phyloP scores from a whole-genome alignment of 805 yeast species.

The Metschnikowia baotianmanensis region DNA sequence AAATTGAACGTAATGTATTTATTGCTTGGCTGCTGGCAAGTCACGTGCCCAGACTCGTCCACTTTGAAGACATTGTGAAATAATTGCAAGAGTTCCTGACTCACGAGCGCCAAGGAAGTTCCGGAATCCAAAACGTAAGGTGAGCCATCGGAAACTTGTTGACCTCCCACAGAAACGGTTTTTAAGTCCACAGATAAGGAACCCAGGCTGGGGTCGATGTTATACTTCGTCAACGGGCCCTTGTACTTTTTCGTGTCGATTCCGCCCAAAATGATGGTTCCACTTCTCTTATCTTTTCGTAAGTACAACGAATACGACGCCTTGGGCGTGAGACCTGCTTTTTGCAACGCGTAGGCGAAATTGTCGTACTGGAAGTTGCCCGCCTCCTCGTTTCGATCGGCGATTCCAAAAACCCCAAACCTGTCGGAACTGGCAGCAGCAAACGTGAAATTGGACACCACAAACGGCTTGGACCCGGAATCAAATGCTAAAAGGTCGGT shows the following conservation, averaged over 20 bases:
- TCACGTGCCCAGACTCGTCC: not conserved
- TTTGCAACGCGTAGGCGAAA: constrained; percentile 61
- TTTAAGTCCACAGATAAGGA: constrained; percentile 7
- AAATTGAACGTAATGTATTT: constrained; percentile 13
- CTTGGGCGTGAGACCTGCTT: constrained; percentile 53
- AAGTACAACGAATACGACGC: constrained; percentile 63
- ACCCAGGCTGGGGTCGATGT: not conserved
- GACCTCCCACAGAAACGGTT: constrained; percentile 9
- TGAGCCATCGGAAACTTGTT: constrained; percentile 2
- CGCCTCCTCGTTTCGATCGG: constrained; percentile 11
- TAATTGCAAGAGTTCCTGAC: constrained; percentile 2
- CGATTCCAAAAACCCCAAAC: constrained; percentile 15
- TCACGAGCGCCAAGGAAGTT: constrained; percentile 13
- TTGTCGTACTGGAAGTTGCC: constrained; percentile 31
- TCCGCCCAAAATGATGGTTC: constrained; percentile 42
- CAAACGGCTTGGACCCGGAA: not conserved
- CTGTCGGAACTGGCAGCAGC: constrained; percentile 7
- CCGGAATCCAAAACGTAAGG: constrained; percentile 17
- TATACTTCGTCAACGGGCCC: constrained; percentile 11
- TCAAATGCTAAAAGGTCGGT: constrained; percentile 10
- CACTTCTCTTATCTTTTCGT: constrained; percentile 33
- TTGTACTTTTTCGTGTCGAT: constrained; percentile 39
- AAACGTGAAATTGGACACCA: constrained; percentile 12
- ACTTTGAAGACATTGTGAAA: not conserved
- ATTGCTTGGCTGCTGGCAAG: constrained; percentile 16